Conservation (phyloP, 106 monocot genomes). For the Dendrobium officinale region DNA sequence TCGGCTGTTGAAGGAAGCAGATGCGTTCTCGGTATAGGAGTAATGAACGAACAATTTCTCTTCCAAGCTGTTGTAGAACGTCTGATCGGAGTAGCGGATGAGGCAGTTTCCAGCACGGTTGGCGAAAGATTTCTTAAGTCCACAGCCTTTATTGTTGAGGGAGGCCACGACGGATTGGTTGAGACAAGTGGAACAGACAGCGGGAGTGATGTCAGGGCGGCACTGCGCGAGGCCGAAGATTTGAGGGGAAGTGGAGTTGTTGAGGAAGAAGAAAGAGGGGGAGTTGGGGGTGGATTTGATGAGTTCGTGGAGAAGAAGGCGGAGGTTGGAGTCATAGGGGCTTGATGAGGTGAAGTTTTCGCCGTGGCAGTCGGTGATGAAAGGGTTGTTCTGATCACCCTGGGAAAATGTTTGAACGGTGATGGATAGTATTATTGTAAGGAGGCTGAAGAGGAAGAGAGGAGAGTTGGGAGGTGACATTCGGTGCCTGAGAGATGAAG, state of each 20-base stretch:
- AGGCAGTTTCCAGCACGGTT: not conserved
- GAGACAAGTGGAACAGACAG: not conserved
- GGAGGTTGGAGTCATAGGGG: not conserved
- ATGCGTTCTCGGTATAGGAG: not conserved
- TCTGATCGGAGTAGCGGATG: not conserved
- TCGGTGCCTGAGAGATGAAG: not conserved
- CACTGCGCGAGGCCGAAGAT: slow-evolving; percentile 4
- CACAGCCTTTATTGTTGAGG: not conserved
- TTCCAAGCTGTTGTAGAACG: not conserved
- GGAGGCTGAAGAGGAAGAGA: not conserved
- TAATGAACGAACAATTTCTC: not conserved
- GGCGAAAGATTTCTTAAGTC: not conserved
- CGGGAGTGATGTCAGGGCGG: not conserved
- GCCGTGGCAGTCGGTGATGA: not conserved
- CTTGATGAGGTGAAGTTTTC: slow-evolving; percentile 4
- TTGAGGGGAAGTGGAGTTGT: not conserved
- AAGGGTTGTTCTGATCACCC: not conserved
- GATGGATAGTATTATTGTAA: not conserved
- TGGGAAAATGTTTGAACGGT: not conserved
- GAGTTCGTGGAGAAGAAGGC: not conserved
- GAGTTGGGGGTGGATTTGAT: not conserved
- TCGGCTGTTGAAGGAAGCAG: not conserved
- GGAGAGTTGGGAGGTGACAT: not conserved
- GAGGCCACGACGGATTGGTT: not conserved
- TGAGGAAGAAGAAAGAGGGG: not conserved